Base-by-base conservation (phyloP, 352 stramenopile species). In the Phytophthora colocasiae region DNA sequence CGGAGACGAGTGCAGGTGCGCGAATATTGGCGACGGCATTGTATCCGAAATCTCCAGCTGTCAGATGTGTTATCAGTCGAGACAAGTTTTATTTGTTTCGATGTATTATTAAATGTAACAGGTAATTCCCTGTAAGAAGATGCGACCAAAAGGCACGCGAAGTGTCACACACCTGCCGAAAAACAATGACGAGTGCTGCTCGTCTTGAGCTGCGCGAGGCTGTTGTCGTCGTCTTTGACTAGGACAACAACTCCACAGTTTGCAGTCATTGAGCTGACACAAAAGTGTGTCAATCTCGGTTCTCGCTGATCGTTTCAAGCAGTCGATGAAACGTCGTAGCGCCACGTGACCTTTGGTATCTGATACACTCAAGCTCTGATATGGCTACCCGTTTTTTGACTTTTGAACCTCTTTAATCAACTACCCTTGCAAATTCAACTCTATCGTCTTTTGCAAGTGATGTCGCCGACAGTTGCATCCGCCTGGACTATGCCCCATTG, bases 1-100 rank as follows among this genome's bases (percentile, higher is more conserved):
- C 59, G 86, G 86, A 34, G 86, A 92, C 67, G 86, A 94, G 77
- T 94, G 86, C 75, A 94, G 69, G 65, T 94, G 86, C 63, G 85
- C 86, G 71, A 94, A 92, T 36, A 36, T 36, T 36, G 31, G 31
- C 9, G 31, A 36, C 31, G 31, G 31, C 31, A 36, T n/a, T 36
- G 8, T 36, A 36, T 31, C 22, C 22, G 22, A 22, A 22, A 22
- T 22, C 1, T 22, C 22, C 22, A 22, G 22, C 22, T 22, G 22
- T 22, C 22, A 1, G 22, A 22, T 22, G 22, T 22, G 22, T 22
- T 22, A 22, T 22, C 22, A 22, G 22, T 22, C 22, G 2, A 22
- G 22, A 22, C 27, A 31, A 31, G 0, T 31, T 31, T 31, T 31
- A 5, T 31, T 8, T 31, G 19, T 19, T 19, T 19, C 19, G 27